Conservation (phyloP, 139 green algal species). For the Chloropicon primus region DNA sequence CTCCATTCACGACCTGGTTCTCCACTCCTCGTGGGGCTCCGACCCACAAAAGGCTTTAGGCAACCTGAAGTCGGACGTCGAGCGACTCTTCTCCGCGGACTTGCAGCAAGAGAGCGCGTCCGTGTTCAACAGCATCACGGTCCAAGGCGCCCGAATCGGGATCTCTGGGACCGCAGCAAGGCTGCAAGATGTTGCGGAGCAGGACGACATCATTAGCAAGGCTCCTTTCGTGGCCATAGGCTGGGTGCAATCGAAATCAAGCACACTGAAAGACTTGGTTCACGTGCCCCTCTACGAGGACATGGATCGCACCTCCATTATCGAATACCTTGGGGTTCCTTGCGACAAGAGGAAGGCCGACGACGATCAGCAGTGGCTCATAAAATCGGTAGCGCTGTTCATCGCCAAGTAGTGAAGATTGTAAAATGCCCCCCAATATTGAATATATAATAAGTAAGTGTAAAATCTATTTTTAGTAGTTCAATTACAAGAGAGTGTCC, state of each 20-base stretch:
- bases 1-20: neutral
- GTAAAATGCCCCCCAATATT: too few relatives aligned
- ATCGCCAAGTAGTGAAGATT: neutral
- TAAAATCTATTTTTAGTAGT: too few relatives aligned
- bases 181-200: neutral
- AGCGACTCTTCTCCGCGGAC: neutral
- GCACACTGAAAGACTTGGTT: neutral
- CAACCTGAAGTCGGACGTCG: neutral
- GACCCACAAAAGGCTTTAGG: neutral
- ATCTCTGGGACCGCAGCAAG: neutral
- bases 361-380: neutral
- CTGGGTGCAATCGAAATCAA: neutral
- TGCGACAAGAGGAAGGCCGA: neutral
- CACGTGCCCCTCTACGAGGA: neutral
- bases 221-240: neutral
- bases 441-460: too few relatives aligned
- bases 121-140: neutral
- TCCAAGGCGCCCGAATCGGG: neutral
- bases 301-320: neutral
- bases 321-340: neutral
- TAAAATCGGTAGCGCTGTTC: neutral
- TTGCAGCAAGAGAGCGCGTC: neutral
- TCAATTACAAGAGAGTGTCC: too few relatives aligned
- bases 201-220: neutral
- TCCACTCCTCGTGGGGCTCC: neutral